Base-by-base conservation (phyloP, 2,329 filamentous ascomycete species). In the Monilinia aucupariae region DNA sequence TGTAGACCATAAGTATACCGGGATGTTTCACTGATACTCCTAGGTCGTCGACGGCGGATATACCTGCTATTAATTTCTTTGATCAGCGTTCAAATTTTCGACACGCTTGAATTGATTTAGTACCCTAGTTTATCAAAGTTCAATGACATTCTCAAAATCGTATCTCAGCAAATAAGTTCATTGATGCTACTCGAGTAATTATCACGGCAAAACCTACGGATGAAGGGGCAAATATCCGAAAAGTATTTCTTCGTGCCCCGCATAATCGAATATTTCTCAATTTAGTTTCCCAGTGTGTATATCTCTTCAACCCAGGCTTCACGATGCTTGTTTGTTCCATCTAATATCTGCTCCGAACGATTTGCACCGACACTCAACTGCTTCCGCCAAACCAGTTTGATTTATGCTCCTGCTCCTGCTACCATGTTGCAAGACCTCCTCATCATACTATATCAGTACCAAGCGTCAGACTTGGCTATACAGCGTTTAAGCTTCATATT, bases 1-100 rank as follows among this genome's bases (percentile, higher is more conserved):
- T 4, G 15, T 47, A 13, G 12, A n/a, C 45, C 6, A 25, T 59
- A 10, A 25, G 32, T 49, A 15, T 25, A 13, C 20, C 5, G 13
- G 30, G 32, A 25, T 27, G 5, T 32, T 30, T 9, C 7, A 53
- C 48, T 61, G 34, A 61, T 27, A 12, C 2, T 34, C 12, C 20
- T 32, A 69, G 68, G 67, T 69, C 41, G 65, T 69, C 25, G 68
- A 69, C 53, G 68, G 68, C 27, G 68, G 68, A 15, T 69, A 69
- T 61, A 65, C 65, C 54, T 68, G 66, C 53, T 69, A 56, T 56
- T 56, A 25, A 47, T 9, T 52, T 67, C 41, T 59, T 65, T 22
- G 61, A 64, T 60, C 66, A 66, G 34, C 61, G 65, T 15, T 66
- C 64, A 56, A 54, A 60, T 47, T 66, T 52, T 51, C 64, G 63